Conservation (phyloP, 257 asterid species). For the Fraxinus anomala region DNA sequence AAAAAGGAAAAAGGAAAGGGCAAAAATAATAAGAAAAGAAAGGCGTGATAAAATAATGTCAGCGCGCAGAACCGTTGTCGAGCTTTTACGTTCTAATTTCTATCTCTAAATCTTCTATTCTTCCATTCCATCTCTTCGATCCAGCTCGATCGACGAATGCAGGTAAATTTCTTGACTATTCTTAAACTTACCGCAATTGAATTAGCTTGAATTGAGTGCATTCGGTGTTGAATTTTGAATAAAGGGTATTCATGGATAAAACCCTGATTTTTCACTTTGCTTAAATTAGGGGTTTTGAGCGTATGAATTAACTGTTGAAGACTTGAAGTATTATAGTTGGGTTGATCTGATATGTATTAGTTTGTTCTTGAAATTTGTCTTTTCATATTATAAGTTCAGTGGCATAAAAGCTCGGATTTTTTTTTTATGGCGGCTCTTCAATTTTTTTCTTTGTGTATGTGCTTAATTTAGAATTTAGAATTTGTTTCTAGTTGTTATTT, state of each 20-base stretch:
- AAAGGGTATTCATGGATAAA: slow-evolving; percentile 37
- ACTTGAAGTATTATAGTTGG: slow-evolving; percentile 32
- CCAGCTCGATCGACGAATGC: slow-evolving; percentile 54
- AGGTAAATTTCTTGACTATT: slow-evolving; percentile 34
- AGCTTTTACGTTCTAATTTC: slow-evolving; percentile 23
- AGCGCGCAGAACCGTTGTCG: too few species aligned
- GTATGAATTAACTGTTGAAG: slow-evolving; percentile 24
- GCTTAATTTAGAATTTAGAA: neutral
- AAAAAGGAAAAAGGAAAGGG: too few species aligned
- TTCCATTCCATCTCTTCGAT: slow-evolving; percentile 43
- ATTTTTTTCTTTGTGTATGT: neutral
- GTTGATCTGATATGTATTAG: slow-evolving; percentile 7
- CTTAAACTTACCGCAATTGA: slow-evolving; percentile 21
- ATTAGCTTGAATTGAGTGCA: slow-evolving; percentile 21
- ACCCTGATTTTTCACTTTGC: slow-evolving; percentile 48
- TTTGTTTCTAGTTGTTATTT: slow-evolving; percentile 10
- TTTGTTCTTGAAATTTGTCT: slow-evolving; percentile 22
- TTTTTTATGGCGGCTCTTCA: slow-evolving; percentile 13
- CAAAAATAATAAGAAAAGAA: neutral
- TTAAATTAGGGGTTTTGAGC: slow-evolving; percentile 47
- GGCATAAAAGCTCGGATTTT: slow-evolving; percentile 9
- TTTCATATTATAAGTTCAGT: slow-evolving; percentile 20
- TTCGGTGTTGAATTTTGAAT: slow-evolving; percentile 30
- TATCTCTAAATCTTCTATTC: slow-evolving; percentile 25
- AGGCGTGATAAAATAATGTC: too few species aligned